These are phyloP conservation scores for Penicillium sclerotigenum DNA, from an alignment of 2,329 filamentous ascomycete species.

Conservation along the genomic window DNA sequence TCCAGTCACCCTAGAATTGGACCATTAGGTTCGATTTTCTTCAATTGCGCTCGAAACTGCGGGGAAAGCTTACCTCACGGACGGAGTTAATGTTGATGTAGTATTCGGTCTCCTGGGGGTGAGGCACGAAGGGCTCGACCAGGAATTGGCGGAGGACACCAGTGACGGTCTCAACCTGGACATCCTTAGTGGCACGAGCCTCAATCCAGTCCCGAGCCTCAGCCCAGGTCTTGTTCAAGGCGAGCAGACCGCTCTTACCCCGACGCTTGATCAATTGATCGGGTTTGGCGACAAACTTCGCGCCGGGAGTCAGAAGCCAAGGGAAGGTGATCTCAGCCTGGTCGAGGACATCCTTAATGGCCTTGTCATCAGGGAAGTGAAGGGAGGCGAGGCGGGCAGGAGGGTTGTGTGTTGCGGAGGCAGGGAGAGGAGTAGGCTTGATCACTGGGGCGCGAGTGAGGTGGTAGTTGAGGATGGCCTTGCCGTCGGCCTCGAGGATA, in stretches of 20 bases:
- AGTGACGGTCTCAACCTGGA: conserved; percentile 87
- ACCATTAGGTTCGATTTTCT: conserved; percentile 19
- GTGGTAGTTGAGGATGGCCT: conserved; percentile 99
- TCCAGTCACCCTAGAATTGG: conserved; percentile 83
- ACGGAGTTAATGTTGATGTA: conserved; percentile 99
- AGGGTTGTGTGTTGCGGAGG: conserved; percentile 83
- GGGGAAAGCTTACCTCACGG: conserved; percentile 76
- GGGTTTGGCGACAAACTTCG: conserved; percentile 98
- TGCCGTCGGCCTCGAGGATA: conserved; percentile 98
- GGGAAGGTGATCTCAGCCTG: conserved; percentile 96
- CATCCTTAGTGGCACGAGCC: conserved; percentile 83
- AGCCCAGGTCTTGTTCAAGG: conserved; percentile 94
- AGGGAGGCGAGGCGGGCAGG: conserved; percentile 86
- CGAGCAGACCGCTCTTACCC: conserved; percentile 96
- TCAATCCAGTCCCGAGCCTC: conserved; percentile 94
- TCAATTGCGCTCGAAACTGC: neutral
- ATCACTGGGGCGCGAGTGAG: conserved; percentile 95
- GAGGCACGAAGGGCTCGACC: conserved; percentile 96
- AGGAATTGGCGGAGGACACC: conserved; percentile 92
- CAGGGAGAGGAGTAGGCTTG: conserved; percentile 92
- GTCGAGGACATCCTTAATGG: conserved; percentile 79
- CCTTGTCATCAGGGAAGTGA: conserved; percentile 85
- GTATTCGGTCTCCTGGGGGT: conserved; percentile 93
- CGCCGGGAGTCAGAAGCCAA: conserved; percentile 78
- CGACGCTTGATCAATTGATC: conserved; percentile 99